Base-by-base conservation (phyloP, 495 filamentous ascomycete species). In the Penicillium tannophilum region DNA sequence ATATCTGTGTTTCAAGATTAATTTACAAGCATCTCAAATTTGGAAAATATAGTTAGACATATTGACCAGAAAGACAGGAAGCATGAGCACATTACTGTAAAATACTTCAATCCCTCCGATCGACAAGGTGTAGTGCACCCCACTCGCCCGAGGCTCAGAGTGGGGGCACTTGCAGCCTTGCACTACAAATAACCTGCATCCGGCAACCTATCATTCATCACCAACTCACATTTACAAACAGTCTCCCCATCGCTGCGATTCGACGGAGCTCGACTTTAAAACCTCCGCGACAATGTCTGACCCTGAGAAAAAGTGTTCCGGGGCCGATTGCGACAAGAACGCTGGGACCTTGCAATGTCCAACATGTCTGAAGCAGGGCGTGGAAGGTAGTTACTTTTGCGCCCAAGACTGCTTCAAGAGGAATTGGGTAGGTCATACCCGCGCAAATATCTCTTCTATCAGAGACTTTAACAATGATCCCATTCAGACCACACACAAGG, bases 391-490 rank as follows among this genome's bases (percentile, higher is more conserved):
- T 70, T 93, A 80, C 67, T 96, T 95, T 76, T 96, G 91, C 76
- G 86, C 88, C 2, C 91, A 96, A 68, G 91, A 95, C 60, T 96
- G 91, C 77, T 96, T 96, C 75, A 95, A 93, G 78, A 84, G 82
- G 68, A 94, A 87, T 74, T 96, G 91, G 91, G 91, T 94, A 76
- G 64, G 84, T 62, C 55, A 45, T 45, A 47, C 23, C 24, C 12
- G 4, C 20, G 20, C 24, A 17, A 28, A 24, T 8, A 14, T 41
- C 7, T 50, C 26, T 70, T 23, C 20, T 23, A 23, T 2, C 2
- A 23, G 54, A 41, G 60, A 68, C 65, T 60, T 42, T 51, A 11
- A 19, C 55, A 92, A 6, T 66, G 92, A 64, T 92, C 88, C 12
- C 90, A 86, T 60, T 88, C 88, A 95, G 73, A 63, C 73, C 45